Conservation (phyloP, 1,139 yeast genomes). For the Protomyces inouyei region DNA sequence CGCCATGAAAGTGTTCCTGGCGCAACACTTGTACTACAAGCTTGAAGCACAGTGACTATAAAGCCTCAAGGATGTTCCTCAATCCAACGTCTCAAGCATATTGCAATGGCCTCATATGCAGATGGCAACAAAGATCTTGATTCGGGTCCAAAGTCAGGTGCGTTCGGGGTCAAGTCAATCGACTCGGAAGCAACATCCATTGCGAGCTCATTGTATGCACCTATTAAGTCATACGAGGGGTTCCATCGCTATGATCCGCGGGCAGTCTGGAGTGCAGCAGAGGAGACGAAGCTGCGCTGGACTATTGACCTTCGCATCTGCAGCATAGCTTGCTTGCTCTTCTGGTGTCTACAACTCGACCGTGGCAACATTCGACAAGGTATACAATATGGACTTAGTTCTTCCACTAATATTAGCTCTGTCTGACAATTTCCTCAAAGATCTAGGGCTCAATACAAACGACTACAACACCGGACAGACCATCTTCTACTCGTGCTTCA, state of each 20-base stretch:
- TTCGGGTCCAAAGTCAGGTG: too few relatives aligned
- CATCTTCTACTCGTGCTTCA: conserved; percentile 45
- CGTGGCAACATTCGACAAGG: conserved; percentile 48
- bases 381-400: not conserved
- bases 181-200: not conserved
- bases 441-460: conserved; percentile 46
- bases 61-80: too few relatives aligned
- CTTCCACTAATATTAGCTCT: conserved; percentile 36
- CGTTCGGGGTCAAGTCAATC: not conserved
- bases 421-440: conserved; percentile 48
- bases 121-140: too few relatives aligned
- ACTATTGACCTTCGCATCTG: conserved; percentile 48
- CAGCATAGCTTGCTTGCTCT: conserved; percentile 48
- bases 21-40: too few relatives aligned
- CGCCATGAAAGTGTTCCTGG: too few relatives aligned
- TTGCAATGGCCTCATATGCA: too few relatives aligned
- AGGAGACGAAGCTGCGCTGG: conserved; percentile 44
- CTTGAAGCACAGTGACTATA: too few relatives aligned
- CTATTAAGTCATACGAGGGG: conserved; percentile 50
- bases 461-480: conserved; percentile 51
- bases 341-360: conserved; percentile 51
- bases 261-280: conserved; percentile 47
- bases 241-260: conserved; percentile 47
- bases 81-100: too few relatives aligned
- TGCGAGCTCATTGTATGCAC: conserved; percentile 36